Percentiles rank a stretch among this genome's conserved stretches.
These are phyloP conservation scores for Calocybe cyanea DNA, from an alignment of 768 basidiomycete genomes.

Conservation along the genomic window DNA sequence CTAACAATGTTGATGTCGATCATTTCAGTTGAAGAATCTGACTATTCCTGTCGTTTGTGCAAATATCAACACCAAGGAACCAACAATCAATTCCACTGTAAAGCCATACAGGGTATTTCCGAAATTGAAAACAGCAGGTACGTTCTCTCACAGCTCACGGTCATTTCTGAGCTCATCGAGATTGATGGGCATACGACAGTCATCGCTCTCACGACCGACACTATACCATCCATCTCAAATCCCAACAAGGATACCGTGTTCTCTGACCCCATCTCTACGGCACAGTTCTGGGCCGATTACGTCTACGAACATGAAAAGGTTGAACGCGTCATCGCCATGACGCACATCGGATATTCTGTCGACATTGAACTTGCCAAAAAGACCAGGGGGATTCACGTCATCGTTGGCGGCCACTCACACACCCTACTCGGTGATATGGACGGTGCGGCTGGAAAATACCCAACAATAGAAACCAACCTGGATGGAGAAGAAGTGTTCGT, in stretches of 20 bases:
- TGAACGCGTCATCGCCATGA: constrained; percentile 7
- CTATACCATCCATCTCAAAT: constrained; percentile 6
- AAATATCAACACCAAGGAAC: constrained; percentile 7
- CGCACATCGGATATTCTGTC: constrained; percentile 6
- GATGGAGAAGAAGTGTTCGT: constrained; percentile 6
- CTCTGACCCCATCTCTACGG: constrained; percentile 5
- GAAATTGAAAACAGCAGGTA: constrained; percentile 6
- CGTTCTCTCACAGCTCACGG: neutral
- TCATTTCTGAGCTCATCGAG: no score
- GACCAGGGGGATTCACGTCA: constrained; percentile 7
- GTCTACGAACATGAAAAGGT: constrained; percentile 8
- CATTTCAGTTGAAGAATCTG: constrained; percentile 1
- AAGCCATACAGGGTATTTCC: constrained; percentile 8
- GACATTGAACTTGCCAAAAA: constrained; percentile 6
- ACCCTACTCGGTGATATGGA: constrained; percentile 9
- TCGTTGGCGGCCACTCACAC: constrained; percentile 7
- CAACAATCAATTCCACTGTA: constrained; percentile 6
- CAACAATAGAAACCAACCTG: constrained; percentile 4
- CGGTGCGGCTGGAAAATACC: constrained; percentile 4
- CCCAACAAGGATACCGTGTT: constrained; percentile 8
- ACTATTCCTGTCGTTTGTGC: constrained; percentile 5
- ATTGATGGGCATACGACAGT: neutral
- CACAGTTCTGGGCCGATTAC: constrained; percentile 8
- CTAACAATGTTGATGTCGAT: neutral
- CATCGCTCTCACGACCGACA: constrained; percentile 7